phyloP scores from a whole-genome alignment of 176 grass and related monocot genomes.

The Puya raimondii region DNA sequence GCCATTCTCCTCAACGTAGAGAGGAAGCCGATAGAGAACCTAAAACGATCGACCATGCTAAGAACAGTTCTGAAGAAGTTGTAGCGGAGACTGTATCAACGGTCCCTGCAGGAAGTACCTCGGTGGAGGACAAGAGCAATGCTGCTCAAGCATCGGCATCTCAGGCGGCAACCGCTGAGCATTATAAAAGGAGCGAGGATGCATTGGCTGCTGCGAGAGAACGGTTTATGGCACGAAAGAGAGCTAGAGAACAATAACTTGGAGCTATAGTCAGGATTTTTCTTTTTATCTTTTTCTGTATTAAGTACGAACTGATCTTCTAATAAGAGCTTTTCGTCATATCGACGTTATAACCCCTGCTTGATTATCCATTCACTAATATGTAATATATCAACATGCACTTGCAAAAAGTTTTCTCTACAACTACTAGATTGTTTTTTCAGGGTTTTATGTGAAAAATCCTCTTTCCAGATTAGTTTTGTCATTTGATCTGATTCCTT shows the following conservation, averaged over 20 bases:
- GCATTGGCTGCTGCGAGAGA: slow-evolving; percentile 64
- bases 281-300: too few species aligned
- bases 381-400: too few species aligned
- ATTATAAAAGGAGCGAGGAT: slow-evolving; percentile 72
- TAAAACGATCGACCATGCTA: slow-evolving; percentile 18
- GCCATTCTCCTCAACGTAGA: slow-evolving; percentile 20
- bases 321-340: background rate
- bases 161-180: slow-evolving; percentile 15
- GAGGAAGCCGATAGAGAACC: slow-evolving; percentile 37
- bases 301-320: background rate
- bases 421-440: too few species aligned
- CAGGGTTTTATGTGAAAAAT: too few species aligned
- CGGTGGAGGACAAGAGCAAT: slow-evolving; percentile 6
- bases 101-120: slow-evolving; percentile 19
- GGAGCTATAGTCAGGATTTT: background rate
- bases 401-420: too few species aligned
- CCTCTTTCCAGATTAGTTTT: too few species aligned
- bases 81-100: slow-evolving; percentile 6
- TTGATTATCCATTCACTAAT: background rate
- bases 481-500: too few species aligned
- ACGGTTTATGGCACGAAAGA: slow-evolving; percentile 69
- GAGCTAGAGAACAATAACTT: slow-evolving; percentile 40
- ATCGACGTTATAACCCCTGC: background rate
- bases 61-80: slow-evolving; percentile 18
- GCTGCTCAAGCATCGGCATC: slow-evolving; percentile 5